Conservation (phyloP, 306 rosid genomes). For the Glycyrrhiza uralensis region DNA sequence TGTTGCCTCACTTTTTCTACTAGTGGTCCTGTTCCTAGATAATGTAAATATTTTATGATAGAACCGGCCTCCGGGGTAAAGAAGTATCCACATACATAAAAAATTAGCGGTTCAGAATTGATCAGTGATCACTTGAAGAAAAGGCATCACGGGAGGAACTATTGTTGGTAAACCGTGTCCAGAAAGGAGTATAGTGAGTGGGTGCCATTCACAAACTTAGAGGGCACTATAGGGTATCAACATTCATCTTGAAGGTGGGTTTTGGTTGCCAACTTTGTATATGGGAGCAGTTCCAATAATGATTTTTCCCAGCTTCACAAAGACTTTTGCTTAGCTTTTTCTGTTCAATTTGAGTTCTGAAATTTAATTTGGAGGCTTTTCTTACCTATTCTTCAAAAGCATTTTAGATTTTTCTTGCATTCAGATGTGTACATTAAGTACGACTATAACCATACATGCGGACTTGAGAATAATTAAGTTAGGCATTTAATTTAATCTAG, state of each 20-base stretch:
- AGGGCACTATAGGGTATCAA: neutral
- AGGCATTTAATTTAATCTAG: constrained; percentile 27
- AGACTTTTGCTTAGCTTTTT: neutral
- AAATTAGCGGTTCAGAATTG: constrained; percentile 17
- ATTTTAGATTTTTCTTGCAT: neutral
- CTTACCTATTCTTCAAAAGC: neutral
- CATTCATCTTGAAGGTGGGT: constrained; percentile 4
- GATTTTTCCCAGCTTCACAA: neutral
- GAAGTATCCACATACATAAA: neutral
- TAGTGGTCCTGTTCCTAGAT: neutral
- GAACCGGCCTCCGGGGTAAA: neutral
- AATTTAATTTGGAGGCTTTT: neutral
- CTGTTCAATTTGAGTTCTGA: constrained; percentile 2
- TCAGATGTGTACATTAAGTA: neutral
- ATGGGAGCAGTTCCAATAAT: constrained; percentile 7
- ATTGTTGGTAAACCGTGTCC: constrained; percentile 15
- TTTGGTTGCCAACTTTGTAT: constrained; percentile 37
- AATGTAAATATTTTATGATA: neutral
- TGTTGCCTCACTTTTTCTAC: neutral
- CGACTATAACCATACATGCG: neutral
- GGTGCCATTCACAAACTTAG: constrained; percentile 8
- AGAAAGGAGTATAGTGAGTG: constrained; percentile 2
- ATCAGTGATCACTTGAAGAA: neutral
- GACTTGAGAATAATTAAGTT: neutral
- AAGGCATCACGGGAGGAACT: constrained; percentile 23